phyloP scores from a whole-genome alignment of 805 yeast genomes.

The Lachancea lanzarotensis region DNA sequence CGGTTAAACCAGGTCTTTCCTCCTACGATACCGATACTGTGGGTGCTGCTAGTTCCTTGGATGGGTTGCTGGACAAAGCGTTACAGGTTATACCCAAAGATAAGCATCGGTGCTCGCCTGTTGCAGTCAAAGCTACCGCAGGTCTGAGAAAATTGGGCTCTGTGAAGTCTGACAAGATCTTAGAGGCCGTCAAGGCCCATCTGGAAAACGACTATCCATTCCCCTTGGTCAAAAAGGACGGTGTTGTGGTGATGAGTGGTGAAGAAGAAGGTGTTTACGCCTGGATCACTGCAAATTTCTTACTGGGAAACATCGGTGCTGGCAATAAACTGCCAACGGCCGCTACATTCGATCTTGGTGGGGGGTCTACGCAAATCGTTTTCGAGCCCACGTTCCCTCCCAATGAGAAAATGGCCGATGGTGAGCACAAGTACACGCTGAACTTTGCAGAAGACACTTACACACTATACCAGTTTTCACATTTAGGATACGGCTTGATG shows the following conservation, averaged over 20 bases:
- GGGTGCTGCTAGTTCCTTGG: constrained; percentile 88
- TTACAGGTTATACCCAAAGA: constrained; percentile 67
- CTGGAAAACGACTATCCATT: constrained; percentile 81
- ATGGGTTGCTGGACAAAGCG: constrained; percentile 73
- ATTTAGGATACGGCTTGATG: constrained; percentile 92
- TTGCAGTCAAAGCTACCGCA: constrained; percentile 97
- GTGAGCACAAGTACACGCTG: constrained; percentile 81
- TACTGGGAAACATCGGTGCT: constrained; percentile 88
- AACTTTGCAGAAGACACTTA: constrained; percentile 77
- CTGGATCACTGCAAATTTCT: constrained; percentile 94
- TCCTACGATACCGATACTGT: constrained; percentile 69
- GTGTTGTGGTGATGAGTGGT: constrained; percentile 91
- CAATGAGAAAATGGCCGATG: constrained; percentile 62
- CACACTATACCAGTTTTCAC: constrained; percentile 85
- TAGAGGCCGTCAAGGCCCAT: constrained; percentile 69
- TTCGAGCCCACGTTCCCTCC: constrained; percentile 81
- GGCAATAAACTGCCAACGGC: constrained; percentile 73
- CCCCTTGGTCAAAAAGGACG: constrained; percentile 81
- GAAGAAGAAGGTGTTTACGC: constrained; percentile 97
- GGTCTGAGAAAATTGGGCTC: constrained; percentile 85
- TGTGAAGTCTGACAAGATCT: constrained; percentile 61
- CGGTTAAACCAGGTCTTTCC: constrained; percentile 90
- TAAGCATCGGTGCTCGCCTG: constrained; percentile 76
- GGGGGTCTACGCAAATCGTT: constrained; percentile 97
- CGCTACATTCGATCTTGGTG: constrained; percentile 96